Percentiles rank a stretch among this genome's conserved stretches.
Conservation (phyloP, 345 rosid genomes). For the Xanthoceras sorbifolium region DNA sequence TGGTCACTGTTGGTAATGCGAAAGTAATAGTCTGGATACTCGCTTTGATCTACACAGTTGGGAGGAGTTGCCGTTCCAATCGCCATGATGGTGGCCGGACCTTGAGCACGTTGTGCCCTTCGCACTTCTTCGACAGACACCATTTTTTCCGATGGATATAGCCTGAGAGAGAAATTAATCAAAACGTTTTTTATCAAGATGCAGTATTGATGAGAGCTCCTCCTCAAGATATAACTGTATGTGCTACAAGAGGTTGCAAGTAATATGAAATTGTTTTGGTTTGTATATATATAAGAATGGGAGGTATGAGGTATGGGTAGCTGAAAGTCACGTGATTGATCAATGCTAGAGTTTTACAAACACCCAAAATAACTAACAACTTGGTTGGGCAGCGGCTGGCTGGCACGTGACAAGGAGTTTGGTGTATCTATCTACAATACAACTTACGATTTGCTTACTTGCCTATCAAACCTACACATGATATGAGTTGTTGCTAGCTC, state of each 20-base stretch:
- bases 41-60: conserved; percentile 43
- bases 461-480: neutral
- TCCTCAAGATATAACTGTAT: neutral
- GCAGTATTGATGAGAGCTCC: neutral
- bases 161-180: neutral
- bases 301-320: neutral
- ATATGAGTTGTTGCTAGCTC: neutral
- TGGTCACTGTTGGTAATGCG: conserved; percentile 59
- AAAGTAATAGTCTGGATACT: conserved; percentile 54
- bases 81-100: conserved; percentile 56
- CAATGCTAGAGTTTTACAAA: neutral
- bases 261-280: neutral
- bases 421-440: neutral
- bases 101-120: conserved; percentile 43
- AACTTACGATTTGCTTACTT: no score
- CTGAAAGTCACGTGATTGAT: conserved; percentile 17
- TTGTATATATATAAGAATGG: neutral
- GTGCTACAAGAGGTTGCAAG: neutral
- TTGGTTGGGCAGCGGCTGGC: neutral
- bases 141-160: conserved; percentile 31
- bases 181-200: neutral
- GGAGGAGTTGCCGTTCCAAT: conserved; percentile 56
- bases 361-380: neutral
- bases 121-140: conserved; percentile 47
- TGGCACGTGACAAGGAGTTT: conserved; percentile 20